phyloP scores from a whole-genome alignment of 352 stramenopile genomes.

The Halophytophthora polymorphica region DNA sequence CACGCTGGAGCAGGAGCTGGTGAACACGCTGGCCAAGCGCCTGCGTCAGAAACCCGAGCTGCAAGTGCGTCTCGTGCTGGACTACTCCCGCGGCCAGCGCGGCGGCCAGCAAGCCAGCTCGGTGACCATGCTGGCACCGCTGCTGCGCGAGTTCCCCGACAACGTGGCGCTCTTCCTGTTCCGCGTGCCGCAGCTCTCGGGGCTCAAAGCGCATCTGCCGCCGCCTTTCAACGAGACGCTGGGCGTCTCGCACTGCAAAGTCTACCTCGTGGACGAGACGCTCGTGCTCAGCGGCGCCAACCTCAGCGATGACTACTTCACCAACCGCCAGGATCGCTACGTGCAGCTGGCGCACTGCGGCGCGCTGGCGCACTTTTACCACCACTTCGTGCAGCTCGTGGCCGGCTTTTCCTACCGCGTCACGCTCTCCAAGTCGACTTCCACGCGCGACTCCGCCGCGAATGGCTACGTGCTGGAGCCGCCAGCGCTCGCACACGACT shows the following conservation, averaged over 20 bases:
- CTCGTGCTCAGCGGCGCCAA: slow-evolving; percentile 83
- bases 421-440: slow-evolving; percentile 15
- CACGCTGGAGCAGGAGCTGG: slow-evolving; percentile 41
- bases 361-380: slow-evolving; percentile 59
- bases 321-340: slow-evolving; percentile 78
- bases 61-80: slow-evolving; percentile 62
- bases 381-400: slow-evolving; percentile 62
- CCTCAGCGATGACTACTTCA: slow-evolving; percentile 84
- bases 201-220: slow-evolving; percentile 51
- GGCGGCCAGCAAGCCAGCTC: slow-evolving; percentile 41
- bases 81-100: slow-evolving; percentile 70
- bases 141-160: slow-evolving; percentile 44
- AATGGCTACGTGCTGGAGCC: slow-evolving; percentile 25
- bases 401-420: slow-evolving; percentile 44
- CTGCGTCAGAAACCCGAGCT: slow-evolving; percentile 39
- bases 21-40: slow-evolving; percentile 36
- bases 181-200: slow-evolving; percentile 68
- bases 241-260: slow-evolving; percentile 79
- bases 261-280: slow-evolving; percentile 80
- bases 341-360: slow-evolving; percentile 54
- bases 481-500: slow-evolving; percentile 28
- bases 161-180: slow-evolving; percentile 65
- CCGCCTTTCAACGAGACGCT: slow-evolving; percentile 84
- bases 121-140: slow-evolving; percentile 50
- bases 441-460: background rate